Evolutionary conservation across 164 flowering plant genomes (phyloP), one percentile per base, ranked within the genome.

Genomic region (Santalum album): DNA sequence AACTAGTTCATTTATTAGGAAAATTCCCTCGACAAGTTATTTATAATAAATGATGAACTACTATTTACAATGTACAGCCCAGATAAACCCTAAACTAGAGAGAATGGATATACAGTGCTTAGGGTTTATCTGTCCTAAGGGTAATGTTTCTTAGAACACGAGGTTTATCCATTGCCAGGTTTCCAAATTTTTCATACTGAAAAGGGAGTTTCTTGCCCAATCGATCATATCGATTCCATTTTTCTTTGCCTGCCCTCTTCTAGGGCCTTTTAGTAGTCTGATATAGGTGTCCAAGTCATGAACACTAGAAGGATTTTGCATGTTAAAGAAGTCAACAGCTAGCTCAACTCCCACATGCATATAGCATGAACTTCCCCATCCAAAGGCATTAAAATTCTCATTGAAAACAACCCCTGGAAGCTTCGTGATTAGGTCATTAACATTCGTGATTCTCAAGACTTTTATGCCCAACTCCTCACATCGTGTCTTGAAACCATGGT

Each of bases 401-500:
- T 79, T 79, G 60, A 79, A 69, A 0, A 79, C 2, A 18, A 79
- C 65, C 44, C 84, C 84, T 0, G 84, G 84, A 11, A 77, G 36
- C 62, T 77, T 79, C 6, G 84, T 77, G 27, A 79, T 65, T 10
- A 78, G 79, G 60, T 88, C 96, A 16, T 85, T 79, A 1, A 71
- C 81, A 34, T 88, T 88, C 35, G 77, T 88, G 18, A 85, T 53
- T 53, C 96, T 78, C 43, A 88, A 51, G 0, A 81, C 86, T 44
- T 78, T 88, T 2, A 88, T 80, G 1, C 90, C 90, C 55, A 88
- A 53, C 51, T 81, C 86, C 6, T 83, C 92, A 17, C 87, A 83
- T 51, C 96, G 64, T 46, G 72, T 58, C 54, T 81, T 88, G 67
- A 88, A 88, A 2, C 71, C 63, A 1, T 60, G 53, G 55, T 88